Conservation (phyloP, 768 basidiomycete genomes). For the Phallus indusiatus region DNA sequence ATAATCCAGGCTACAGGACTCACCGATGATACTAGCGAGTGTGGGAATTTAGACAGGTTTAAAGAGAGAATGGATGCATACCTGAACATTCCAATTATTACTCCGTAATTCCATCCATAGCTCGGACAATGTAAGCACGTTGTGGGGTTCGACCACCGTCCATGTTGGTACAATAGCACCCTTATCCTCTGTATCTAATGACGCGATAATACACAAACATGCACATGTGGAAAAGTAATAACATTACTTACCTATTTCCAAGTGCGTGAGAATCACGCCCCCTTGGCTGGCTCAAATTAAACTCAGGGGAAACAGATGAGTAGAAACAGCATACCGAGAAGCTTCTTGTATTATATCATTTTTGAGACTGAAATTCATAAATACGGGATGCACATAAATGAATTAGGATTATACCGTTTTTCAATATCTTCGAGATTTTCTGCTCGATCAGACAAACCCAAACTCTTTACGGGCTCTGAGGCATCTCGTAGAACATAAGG, state of each 20-base stretch:
- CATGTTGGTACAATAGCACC: conserved; percentile 87
- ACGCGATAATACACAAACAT: too few relatives aligned
- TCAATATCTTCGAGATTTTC: conserved; percentile 94
- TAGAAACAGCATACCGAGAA: conserved; percentile 36
- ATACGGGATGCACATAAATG: neutral
- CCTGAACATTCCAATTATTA: conserved; percentile 90
- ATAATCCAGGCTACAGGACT: conserved; percentile 13
- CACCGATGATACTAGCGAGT: conserved; percentile 65
- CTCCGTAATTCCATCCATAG: conserved; percentile 71
- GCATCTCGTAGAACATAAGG: conserved; percentile 91
- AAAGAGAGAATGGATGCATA: conserved; percentile 24
- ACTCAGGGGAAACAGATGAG: neutral
- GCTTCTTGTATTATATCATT: conserved; percentile 87
- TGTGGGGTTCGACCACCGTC: conserved; percentile 77
- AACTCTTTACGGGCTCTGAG: conserved; percentile 67
- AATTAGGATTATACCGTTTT: conserved; percentile 29
- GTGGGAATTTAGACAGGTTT: neutral
- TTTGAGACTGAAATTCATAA: conserved; percentile 39
- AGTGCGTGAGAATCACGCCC: conserved; percentile 86
- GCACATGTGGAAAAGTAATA: neutral
- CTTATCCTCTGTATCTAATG: conserved; percentile 35
- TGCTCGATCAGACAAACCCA: conserved; percentile 82
- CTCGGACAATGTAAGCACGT: conserved; percentile 82
- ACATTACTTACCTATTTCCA: conserved; percentile 62
- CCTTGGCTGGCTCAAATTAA: conserved; percentile 52